These are phyloP conservation scores for Flagelloscypha sp. DNA, from an alignment of 768 basidiomycete genomes.

Conservation along the genomic window DNA sequence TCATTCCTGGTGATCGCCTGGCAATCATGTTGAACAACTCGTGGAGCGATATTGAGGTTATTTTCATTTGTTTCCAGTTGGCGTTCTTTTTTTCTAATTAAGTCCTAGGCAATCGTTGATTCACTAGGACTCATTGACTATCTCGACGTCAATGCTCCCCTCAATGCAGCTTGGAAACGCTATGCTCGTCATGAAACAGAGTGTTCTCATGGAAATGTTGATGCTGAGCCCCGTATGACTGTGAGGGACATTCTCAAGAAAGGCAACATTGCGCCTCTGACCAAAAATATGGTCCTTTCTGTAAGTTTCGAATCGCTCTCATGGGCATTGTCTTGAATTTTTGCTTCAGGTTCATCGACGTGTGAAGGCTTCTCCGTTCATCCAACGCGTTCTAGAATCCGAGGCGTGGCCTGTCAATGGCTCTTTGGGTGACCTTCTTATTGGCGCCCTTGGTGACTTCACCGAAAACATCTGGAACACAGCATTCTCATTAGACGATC, in stretches of 20 bases:
- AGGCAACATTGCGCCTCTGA: constrained; percentile 2
- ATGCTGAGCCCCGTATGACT: background rate
- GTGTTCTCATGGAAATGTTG: background rate
- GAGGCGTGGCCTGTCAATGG: constrained; percentile 3
- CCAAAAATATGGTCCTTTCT: constrained; percentile 2
- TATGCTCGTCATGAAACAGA: constrained; percentile 3
- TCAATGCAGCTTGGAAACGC: background rate
- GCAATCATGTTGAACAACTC: background rate
- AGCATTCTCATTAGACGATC: constrained; percentile 1
- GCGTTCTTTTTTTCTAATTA: no score
- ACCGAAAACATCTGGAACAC: constrained; percentile 1
- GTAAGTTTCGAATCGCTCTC: background rate
- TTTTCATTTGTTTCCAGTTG: no score
- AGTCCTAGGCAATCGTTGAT: background rate
- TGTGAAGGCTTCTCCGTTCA: background rate
- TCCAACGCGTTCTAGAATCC: background rate
- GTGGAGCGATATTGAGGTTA: constrained; percentile 1
- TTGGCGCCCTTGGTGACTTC: background rate
- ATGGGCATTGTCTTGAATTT: background rate
- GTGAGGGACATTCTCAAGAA: constrained; percentile 2
- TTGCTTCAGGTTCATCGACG: background rate
- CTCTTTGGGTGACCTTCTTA: constrained; percentile 2
- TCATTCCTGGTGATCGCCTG: constrained; percentile 3
- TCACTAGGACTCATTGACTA: constrained; percentile 1
- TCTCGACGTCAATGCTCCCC: background rate